These are phyloP conservation scores for Sedum album DNA, from an alignment of 164 flowering plant species.

Conservation along the genomic window DNA sequence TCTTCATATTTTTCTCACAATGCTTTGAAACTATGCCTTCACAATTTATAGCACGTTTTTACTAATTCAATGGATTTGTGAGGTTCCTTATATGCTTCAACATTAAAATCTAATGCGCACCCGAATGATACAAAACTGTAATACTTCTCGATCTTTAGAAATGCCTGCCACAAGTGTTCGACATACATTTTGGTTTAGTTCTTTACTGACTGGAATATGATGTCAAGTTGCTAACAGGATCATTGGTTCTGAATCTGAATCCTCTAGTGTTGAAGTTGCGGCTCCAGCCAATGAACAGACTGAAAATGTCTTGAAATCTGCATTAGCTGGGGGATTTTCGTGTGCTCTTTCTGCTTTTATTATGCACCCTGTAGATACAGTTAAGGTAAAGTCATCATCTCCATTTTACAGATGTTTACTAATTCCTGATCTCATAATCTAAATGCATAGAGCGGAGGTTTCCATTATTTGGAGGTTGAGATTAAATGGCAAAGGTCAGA, in stretches of 20 bases:
- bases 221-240: constrained; percentile 36
- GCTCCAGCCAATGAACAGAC: constrained; percentile 86
- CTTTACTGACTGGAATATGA: background rate
- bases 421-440: background rate
- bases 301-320: constrained; percentile 84
- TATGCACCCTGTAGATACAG: constrained; percentile 84
- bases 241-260: constrained; percentile 95
- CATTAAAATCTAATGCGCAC: background rate
- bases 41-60: background rate
- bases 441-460: background rate
- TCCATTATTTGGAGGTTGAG: background rate
- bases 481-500: background rate
- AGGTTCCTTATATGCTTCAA: background rate
- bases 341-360: constrained; percentile 78
- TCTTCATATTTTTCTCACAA: background rate
- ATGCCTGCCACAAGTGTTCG: background rate
- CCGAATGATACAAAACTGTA: too few relatives aligned
- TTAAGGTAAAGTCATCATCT: constrained; percentile 46
- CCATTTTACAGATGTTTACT: too few relatives aligned
- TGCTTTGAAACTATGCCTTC: background rate
- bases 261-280: too few relatives aligned
- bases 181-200: background rate
- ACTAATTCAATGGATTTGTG: background rate
- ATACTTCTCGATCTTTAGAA: background rate
- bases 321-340: constrained; percentile 95